Conservation (phyloP, 2,329 filamentous ascomycete species). For the Sphaceloma murrayae region DNA sequence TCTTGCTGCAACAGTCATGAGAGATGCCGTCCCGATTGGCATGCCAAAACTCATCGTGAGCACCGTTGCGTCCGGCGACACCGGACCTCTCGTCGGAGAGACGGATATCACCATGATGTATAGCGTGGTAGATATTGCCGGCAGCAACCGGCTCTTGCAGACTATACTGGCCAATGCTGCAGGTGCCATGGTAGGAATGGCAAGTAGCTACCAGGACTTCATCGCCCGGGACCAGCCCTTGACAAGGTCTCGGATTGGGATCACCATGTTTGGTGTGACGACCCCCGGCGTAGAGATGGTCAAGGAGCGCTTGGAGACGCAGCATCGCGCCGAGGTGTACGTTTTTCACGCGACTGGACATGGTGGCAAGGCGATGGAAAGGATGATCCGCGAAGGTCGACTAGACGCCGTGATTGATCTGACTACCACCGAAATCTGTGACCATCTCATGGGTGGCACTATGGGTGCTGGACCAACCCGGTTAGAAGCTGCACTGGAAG, state of each 20-base stretch:
- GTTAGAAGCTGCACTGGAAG: constrained; percentile 47
- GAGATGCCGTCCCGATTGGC: constrained; percentile 50
- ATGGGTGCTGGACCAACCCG: constrained; percentile 50
- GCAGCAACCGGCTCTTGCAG: constrained; percentile 50
- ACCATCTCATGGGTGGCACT: constrained; percentile 53
- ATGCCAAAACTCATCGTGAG: constrained; percentile 63
- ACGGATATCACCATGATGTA: constrained; percentile 63
- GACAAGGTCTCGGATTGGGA: constrained; percentile 43
- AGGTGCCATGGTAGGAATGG: constrained; percentile 51
- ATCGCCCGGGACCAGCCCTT: constrained; percentile 10
- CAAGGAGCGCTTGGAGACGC: constrained; percentile 40
- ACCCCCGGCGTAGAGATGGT: constrained; percentile 54
- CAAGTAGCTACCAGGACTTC: constrained; percentile 34
- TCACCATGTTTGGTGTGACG: constrained; percentile 69
- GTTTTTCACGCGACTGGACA: constrained; percentile 63
- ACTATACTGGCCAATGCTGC: constrained; percentile 54
- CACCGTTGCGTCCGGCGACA: constrained; percentile 59
- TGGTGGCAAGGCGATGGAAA: constrained; percentile 60
- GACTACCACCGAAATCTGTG: constrained; percentile 62
- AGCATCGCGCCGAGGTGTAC: constrained; percentile 46
- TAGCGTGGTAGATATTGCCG: constrained; percentile 61
- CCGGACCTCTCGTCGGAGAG: constrained; percentile 55
- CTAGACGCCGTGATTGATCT: constrained; percentile 59
- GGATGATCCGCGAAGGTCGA: constrained; percentile 47
- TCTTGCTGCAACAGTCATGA: constrained; percentile 52